Base-by-base conservation (phyloP, 1,284 basidiomycete species). In the Mycena sp. region DNA sequence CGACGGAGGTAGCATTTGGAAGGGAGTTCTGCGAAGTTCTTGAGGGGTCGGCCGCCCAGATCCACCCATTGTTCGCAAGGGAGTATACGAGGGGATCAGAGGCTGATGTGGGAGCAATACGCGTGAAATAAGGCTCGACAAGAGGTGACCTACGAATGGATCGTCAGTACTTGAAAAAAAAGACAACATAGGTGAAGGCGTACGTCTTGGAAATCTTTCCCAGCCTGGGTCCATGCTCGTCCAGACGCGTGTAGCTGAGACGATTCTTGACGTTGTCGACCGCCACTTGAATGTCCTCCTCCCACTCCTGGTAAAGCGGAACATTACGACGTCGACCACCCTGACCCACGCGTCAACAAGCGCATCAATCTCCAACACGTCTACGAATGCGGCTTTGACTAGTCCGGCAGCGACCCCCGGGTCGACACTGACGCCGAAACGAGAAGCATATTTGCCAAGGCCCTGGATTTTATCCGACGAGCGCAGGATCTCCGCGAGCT, bases 41-140 rank as follows among this genome's bases (percentile, higher is more conserved):
- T 85, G 21, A 99, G 84, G 97, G 97, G 76, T 99, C 91, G 2
- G 97, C 96, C 63, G 92, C 84, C 97, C 97, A 99, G 71, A 99
- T 97, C 97, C 97, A 99, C 7, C 97, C 97, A 72, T 99, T 99
- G 79, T 99, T 98, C 6, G 97, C 97, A 29, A 98, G 80, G 0
- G 93, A 90, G 71, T 96, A 92, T 10, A 86, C 82, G 21, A 83
- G 74, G 2, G 91, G 87, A 61, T 95, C 88, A 49, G 87, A 84
- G 52, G 86, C 77, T 1, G 86, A 85, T 23, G 79, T 81, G 6
- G 83, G 80, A 10, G 86, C 80, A 17, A 97, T 76, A 44, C 95
- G 90, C 1, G 95, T 98, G 77, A 98, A 98, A 78, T 97, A 96
- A 1, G 85, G 80, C 73, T 98, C 96, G 45, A 94, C 89, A 37